Conservation (phyloP, 495 filamentous ascomycete genomes). For the Penicillium nucicola region DNA sequence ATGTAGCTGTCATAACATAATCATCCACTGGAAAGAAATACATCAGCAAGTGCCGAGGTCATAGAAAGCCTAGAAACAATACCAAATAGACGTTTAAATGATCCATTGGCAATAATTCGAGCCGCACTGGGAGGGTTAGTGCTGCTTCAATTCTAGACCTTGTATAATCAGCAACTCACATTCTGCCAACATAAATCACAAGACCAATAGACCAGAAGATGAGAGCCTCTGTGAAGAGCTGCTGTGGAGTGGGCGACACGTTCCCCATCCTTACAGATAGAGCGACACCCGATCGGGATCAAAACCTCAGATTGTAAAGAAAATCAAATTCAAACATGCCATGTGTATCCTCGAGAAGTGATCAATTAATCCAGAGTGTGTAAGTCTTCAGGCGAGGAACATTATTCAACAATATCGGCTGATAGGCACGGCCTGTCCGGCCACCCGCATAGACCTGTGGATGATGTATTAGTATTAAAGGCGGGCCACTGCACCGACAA, state of each 20-base stretch:
- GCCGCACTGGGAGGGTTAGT: constrained; percentile 23
- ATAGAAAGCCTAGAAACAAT: constrained; percentile 31
- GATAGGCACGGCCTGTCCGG: background rate
- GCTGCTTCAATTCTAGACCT: background rate
- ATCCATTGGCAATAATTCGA: constrained; percentile 32
- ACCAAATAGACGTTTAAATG: constrained; percentile 34
- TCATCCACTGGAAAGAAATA: constrained; percentile 40
- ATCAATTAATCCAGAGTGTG: background rate
- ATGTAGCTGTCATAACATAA: constrained; percentile 54
- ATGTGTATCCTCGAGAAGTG: background rate
- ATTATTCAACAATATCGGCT: background rate
- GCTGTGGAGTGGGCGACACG: constrained; percentile 30
- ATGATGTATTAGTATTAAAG: background rate
- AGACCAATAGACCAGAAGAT: constrained; percentile 35
- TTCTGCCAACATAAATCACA: constrained; percentile 29
- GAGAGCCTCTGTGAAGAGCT: constrained; percentile 30
- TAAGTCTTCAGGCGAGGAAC: background rate
- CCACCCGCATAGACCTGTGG: background rate
- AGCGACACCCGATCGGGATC: too few relatives aligned
- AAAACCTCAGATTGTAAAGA: background rate
- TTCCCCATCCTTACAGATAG: constrained; percentile 32
- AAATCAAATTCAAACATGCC: background rate
- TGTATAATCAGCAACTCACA: constrained; percentile 16
- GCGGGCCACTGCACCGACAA: background rate
- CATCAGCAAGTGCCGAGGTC: background rate